Conservation (phyloP, 768 basidiomycete species). For the Boletus rufocinnamomeus region DNA sequence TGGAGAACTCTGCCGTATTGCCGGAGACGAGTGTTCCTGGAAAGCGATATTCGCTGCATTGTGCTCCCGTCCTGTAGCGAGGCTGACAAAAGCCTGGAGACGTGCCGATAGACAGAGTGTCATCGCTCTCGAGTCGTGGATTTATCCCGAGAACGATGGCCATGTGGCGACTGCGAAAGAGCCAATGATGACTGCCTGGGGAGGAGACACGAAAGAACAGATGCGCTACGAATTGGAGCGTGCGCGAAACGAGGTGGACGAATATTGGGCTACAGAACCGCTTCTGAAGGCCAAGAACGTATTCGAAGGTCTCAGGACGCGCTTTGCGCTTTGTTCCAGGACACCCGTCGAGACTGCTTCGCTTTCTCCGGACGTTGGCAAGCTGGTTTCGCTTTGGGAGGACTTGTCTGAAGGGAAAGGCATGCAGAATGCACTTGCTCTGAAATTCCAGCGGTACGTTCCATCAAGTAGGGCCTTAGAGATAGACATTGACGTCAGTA, state of each 20-base stretch:
- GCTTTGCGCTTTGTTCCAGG: conserved; percentile 55
- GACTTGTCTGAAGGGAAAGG: conserved; percentile 43
- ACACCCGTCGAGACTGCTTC: conserved; percentile 40
- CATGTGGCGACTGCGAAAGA: conserved; percentile 34
- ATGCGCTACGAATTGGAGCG: conserved; percentile 49
- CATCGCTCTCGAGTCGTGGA: conserved; percentile 67
- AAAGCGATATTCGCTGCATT: conserved; percentile 69
- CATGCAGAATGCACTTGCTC: conserved; percentile 43
- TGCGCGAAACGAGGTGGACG: conserved; percentile 48
- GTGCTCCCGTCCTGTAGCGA: conserved; percentile 71
- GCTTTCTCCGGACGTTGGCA: conserved; percentile 46
- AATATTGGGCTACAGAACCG: conserved; percentile 43
- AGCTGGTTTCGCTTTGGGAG: conserved; percentile 60
- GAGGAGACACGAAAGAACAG: conserved; percentile 54
- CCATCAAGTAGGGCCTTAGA: background rate
- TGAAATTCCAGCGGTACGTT: conserved; percentile 66
- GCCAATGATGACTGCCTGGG: conserved; percentile 66
- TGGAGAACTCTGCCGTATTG: conserved; percentile 69
- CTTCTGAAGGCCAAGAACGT: conserved; percentile 43
- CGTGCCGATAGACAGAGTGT: conserved; percentile 63
- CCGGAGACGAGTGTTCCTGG: conserved; percentile 82
- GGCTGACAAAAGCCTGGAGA: conserved; percentile 80
- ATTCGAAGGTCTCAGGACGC: conserved; percentile 55
- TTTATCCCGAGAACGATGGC: conserved; percentile 44
- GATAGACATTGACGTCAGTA: background rate